These are phyloP conservation scores for Ilyonectria sp. DNA, from an alignment of 2,329 filamentous ascomycete species.

Conservation along the genomic window DNA sequence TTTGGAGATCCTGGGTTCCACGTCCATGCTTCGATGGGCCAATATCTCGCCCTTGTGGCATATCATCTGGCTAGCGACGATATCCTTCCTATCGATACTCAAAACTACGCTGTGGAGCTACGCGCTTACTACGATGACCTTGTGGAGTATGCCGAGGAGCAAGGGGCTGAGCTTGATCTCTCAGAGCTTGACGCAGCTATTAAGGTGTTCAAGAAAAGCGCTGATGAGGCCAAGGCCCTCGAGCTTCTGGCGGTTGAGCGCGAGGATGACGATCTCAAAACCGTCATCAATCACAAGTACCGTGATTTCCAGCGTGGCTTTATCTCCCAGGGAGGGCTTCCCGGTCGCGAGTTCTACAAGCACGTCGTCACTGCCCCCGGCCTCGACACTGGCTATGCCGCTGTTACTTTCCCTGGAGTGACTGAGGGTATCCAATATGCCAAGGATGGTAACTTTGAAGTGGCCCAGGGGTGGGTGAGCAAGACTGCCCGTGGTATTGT, in stretches of 20 bases:
- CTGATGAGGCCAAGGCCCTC: constrained; percentile 52
- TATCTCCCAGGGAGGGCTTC: constrained; percentile 63
- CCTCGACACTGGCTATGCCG: constrained; percentile 61
- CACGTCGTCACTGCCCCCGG: constrained; percentile 65
- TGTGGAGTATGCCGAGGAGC: constrained; percentile 49
- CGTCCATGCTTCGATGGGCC: constrained; percentile 72
- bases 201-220: constrained; percentile 52
- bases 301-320: constrained; percentile 65
- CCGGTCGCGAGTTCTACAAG: constrained; percentile 61
- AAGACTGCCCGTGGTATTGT: constrained; percentile 55
- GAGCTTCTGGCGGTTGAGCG: constrained; percentile 50
- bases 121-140: constrained; percentile 57
- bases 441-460: constrained; percentile 42
- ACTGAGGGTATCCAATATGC: constrained; percentile 76
- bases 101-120: constrained; percentile 58
- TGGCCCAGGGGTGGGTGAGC: constrained; percentile 54
- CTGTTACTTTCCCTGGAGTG: constrained; percentile 68
- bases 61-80: constrained; percentile 58
- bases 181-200: constrained; percentile 57
- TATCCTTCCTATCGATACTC: constrained; percentile 57
- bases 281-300: constrained; percentile 62
- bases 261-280: constrained; percentile 50
- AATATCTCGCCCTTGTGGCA: constrained; percentile 58
- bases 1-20: constrained; percentile 79
- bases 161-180: constrained; percentile 55